Conservation (phyloP, 2,329 filamentous ascomycete species). For the Pestalotiopsis sp. region DNA sequence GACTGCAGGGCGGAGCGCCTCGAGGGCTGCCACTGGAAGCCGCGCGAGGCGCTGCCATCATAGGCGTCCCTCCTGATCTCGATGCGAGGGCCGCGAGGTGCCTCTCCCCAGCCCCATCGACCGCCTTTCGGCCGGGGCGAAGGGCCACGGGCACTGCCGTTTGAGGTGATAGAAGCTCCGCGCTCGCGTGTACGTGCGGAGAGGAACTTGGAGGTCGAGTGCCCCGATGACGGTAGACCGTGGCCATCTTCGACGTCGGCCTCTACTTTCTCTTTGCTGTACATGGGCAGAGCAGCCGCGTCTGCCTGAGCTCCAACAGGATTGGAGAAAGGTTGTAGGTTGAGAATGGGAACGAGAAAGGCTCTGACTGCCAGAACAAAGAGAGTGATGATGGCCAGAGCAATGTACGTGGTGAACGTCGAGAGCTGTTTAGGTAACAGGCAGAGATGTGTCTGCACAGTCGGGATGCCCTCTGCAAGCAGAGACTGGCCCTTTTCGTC, state of each 20-base stretch:
- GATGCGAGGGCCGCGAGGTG: constrained; percentile 49
- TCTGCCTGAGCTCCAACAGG: constrained; percentile 37
- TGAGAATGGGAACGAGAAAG: constrained; percentile 58
- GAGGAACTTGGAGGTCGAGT: constrained; percentile 37
- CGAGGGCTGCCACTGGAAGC: constrained; percentile 28
- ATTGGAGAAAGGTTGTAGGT: constrained; percentile 56
- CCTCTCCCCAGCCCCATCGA: constrained; percentile 49
- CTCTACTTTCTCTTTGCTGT: constrained; percentile 58
- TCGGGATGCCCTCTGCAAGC: constrained; percentile 48
- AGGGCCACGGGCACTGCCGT: constrained; percentile 25
- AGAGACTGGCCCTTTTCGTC: constrained; percentile 59
- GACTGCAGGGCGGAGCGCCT: constrained; percentile 20
- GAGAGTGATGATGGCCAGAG: constrained; percentile 59
- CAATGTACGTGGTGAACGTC: constrained; percentile 79
- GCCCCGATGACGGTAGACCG: constrained; percentile 32
- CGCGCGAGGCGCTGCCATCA: constrained; percentile 39
- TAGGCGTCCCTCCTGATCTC: constrained; percentile 51
- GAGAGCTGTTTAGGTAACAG: constrained; percentile 85
- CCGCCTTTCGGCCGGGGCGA: constrained; percentile 25
- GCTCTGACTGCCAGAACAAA: constrained; percentile 55
- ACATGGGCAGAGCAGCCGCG: constrained; percentile 42
- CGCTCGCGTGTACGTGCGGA: constrained; percentile 30
- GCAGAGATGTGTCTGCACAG: constrained; percentile 87
- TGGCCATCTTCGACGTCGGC: constrained; percentile 40
- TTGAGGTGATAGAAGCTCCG: constrained; percentile 25